Conservation (phyloP, 306 rosid genomes). For the Rubus parviflorus region DNA sequence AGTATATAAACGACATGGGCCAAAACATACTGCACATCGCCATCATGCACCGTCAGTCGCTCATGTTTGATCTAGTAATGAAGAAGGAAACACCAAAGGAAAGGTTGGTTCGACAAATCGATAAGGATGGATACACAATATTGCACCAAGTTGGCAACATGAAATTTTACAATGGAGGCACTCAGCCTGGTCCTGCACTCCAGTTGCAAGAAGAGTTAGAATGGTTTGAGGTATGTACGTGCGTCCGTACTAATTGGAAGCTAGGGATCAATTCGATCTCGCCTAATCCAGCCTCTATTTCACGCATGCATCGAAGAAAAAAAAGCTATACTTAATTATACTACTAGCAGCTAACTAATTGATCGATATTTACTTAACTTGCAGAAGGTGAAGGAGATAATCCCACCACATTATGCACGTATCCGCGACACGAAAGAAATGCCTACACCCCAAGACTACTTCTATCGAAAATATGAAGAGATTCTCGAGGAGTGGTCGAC, state of each 20-base stretch:
- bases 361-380: too few species aligned
- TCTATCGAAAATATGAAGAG: too few species aligned
- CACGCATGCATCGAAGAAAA: too few species aligned
- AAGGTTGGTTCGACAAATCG: conserved; percentile 8
- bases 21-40: conserved; percentile 32
- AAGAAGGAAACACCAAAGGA: neutral
- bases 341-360: too few species aligned
- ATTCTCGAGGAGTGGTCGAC: too few species aligned
- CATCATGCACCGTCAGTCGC: neutral
- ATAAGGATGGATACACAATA: neutral
- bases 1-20: neutral
- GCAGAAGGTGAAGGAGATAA: neutral
- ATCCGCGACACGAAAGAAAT: too few species aligned
- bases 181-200: conserved; percentile 27
- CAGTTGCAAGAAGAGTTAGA: conserved; percentile 39
- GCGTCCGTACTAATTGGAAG: too few species aligned
- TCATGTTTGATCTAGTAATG: neutral
- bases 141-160: conserved; percentile 33
- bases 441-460: too few species aligned
- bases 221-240: conserved; percentile 27
- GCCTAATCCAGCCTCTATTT: too few species aligned
- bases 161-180: neutral
- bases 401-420: neutral
- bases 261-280: too few species aligned
- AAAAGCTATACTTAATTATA: too few species aligned